Evolutionary conservation across 2,329 filamentous ascomycete genomes (phyloP), one percentile per base, ranked within the genome.

Genomic region (Aotearoamyces nothofagi): DNA sequence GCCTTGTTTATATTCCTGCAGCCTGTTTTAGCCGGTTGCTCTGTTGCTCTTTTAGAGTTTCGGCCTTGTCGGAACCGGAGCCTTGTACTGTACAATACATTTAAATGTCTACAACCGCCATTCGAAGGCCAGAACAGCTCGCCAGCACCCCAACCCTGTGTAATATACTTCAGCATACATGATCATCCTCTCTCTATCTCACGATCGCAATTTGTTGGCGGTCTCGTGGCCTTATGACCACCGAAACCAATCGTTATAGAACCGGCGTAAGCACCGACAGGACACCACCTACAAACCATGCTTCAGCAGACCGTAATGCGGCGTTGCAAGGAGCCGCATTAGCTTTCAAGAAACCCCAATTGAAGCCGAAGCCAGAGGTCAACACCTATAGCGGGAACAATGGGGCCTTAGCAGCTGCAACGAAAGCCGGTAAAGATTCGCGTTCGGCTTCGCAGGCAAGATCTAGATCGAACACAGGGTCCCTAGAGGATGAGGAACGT

Each of bases 261-360:
- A 27, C 5, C n/a, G n/a, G n/a, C n/a, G n/a, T n/a, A 9, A 5
- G 4, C 13, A 27, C 28, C 23, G 31, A 36, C 34, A 31, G 39
- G 23, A 15, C 17, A 17, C 35, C 32, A 22, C 30, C 34, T 37
- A 31, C 32, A 26, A 36, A 33, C 25, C 33, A 38, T 36, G 34
- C 30, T 23, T 12, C 26, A 26, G 26, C 34, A 19, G 22, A 31
- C 40, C 40, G 41, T 27, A 45, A 57, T 44, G 58, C 61, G 26
- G 63, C 63, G 25, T 52, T 66, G 9, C 50, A 50, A 29, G 63
- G 63, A 17, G 63, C 63, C 6, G 49, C 54, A 5, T 40, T 52
- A 22, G 63, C 63, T 13, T 66, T 66, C 43, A 52, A 49, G 8
- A 60, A 56, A 40, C 53, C 55, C 15, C 42, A 51, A 15, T 39